Evolutionary conservation across 2,329 filamentous ascomycete species (phyloP), one percentile per base, ranked within the genome.

Genomic region (Monosporascus cannonballus): DNA sequence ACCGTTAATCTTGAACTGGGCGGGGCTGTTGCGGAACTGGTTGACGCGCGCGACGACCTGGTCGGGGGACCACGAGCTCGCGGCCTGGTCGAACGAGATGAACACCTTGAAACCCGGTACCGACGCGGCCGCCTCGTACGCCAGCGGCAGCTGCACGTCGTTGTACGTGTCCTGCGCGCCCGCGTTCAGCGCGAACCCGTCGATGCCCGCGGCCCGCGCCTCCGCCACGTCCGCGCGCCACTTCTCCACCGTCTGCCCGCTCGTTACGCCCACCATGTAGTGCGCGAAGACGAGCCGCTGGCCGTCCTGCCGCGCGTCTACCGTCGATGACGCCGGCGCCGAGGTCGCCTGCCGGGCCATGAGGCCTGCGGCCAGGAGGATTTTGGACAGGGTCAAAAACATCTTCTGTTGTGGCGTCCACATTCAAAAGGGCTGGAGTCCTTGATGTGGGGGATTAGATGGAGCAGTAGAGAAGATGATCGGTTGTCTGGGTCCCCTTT

Each of bases 1-100:
- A 20, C 63, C 64, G 36, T 75, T 66, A 50, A 74, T 68, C 49
- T 67, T 69, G 55, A 72, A 65, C 56, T 78, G 72, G 14, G 72
- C 71, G 14, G 61, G 50, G 8, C 66, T 69, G 9, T 57, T 54
- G 52, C 69, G 70, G 61, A 69, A 71, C 20, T 63, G 62, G 57
- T 72, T 71, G 55, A 75, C 66, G 44, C 68, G 62, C 42, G 51
- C 47, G 30, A 57, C 50, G 49, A 69, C 63, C 48, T 61, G 56
- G 48, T 62, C 57, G 25, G 61, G 54, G 22, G 34, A 39, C 67
- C 61, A 73, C 48, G 59, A 56, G 18, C 57, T 60, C 8, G 63
- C 64, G 4, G 55, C 57, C 64, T 66, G 65, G 54, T 72, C 62
- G 48, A 63, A 73, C 0, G 69, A 72, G 11, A 72, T 48, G 56